These are phyloP conservation scores for Dictyostelium capitatum DNA, from an alignment of 78 protist species.

Conservation along the genomic window DNA sequence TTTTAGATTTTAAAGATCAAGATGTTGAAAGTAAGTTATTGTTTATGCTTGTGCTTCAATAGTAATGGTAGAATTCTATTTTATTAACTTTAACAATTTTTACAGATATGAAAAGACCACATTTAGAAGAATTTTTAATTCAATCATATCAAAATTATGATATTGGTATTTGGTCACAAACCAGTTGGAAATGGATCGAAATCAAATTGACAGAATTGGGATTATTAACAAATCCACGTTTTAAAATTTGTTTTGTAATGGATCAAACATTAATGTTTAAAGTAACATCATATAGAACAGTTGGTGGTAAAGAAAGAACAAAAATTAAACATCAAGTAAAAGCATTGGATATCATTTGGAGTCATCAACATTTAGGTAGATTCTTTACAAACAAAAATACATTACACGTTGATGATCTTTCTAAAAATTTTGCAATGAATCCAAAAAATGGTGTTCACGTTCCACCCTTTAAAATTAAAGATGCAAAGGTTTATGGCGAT, in stretches of 20 bases:
- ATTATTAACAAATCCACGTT: constrained; percentile 71
- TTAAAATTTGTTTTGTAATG: constrained; percentile 78
- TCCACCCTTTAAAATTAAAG: constrained; percentile 73
- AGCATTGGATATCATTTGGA: constrained; percentile 77
- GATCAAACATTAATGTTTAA: constrained; percentile 81
- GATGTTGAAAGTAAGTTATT: constrained; percentile 58
- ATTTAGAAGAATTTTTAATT: constrained; percentile 61
- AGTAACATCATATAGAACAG: constrained; percentile 56
- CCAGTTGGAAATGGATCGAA: constrained; percentile 83
- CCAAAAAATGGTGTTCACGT: constrained; percentile 82
- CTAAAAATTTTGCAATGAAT: constrained; percentile 83
- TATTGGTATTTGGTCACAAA: constrained; percentile 85
- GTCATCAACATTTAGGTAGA: constrained; percentile 58
- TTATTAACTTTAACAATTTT: background rate
- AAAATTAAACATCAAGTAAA: constrained; percentile 74
- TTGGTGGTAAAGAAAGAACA: constrained; percentile 62
- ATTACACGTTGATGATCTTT: constrained; percentile 71
- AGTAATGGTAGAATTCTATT: background rate
- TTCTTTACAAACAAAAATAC: constrained; percentile 59
- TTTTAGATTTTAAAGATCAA: constrained; percentile 80
- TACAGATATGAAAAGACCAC: constrained; percentile 79
- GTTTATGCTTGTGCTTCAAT: background rate
- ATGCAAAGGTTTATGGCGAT: constrained; percentile 17
- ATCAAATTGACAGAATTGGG: constrained; percentile 80
- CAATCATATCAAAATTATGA: constrained; percentile 63